Percentiles rank a stretch among this genome's conserved stretches.
Conservation (phyloP, 495 filamentous ascomycete genomes). For the Lindgomyces ingoldianus region DNA sequence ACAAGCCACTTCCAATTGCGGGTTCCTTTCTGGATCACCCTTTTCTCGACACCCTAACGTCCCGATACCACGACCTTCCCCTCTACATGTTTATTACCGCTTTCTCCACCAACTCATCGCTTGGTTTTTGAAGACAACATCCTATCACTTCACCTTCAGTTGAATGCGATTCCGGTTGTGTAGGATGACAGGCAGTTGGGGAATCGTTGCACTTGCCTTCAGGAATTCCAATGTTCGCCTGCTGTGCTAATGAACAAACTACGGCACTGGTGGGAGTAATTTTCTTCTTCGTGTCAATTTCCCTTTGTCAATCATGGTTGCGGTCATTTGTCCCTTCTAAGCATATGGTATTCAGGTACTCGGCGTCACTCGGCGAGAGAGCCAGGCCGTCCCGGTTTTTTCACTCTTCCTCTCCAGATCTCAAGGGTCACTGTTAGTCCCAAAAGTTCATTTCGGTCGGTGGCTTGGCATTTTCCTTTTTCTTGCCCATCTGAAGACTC, state of each 20-base stretch:
- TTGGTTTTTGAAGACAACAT: too few species aligned
- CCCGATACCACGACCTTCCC: too few species aligned
- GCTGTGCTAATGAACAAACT: too few species aligned
- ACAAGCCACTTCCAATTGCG: neutral
- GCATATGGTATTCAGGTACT: neutral
- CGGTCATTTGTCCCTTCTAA: neutral
- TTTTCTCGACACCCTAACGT: too few species aligned
- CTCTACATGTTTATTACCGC: too few species aligned
- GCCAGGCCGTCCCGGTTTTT: neutral
- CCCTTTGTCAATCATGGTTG: neutral
- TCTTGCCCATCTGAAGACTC: neutral
- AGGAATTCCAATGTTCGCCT: too few species aligned
- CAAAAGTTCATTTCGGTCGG: neutral
- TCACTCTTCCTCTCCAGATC: neutral
- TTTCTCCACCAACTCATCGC: too few species aligned
- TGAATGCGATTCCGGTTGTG: neutral
- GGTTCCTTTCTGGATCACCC: too few species aligned
- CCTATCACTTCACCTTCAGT: too few species aligned
- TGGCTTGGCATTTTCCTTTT: neutral
- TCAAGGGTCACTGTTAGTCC: neutral
- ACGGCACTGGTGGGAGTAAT: neutral
- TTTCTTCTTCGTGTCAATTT: neutral
- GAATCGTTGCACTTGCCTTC: neutral
- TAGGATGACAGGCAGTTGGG: too few species aligned
- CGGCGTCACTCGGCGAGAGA: neutral